Percentiles rank a stretch among this genome's conserved stretches.
Evolutionary conservation across 345 rosid species (phyloP).

Genomic region (Aquilaria malaccensis): DNA sequence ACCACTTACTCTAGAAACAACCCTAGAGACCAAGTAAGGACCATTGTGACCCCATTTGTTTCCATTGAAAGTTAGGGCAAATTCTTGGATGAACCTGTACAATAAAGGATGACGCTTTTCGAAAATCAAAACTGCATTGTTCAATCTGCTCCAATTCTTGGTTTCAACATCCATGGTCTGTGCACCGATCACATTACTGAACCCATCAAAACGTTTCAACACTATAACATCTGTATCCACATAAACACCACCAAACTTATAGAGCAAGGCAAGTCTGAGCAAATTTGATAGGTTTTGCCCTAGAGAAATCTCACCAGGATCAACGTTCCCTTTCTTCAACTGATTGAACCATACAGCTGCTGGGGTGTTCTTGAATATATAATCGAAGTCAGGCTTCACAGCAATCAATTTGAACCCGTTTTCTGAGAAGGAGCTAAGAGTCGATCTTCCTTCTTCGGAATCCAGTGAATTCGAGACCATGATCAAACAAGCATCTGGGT

Average conservation of each 20-base stretch:
- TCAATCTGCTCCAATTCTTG: conserved; percentile 76
- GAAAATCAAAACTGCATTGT: conserved; percentile 76
- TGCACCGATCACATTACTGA: conserved; percentile 73
- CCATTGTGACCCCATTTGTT: conserved; percentile 98
- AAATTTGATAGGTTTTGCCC: conserved; percentile 92
- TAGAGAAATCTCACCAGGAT: conserved; percentile 73
- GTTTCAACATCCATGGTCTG: conserved; percentile 51
- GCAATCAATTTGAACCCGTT: conserved; percentile 44
- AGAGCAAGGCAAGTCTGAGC: conserved; percentile 62
- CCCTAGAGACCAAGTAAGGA: conserved; percentile 85
- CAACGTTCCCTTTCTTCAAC: conserved; percentile 43
- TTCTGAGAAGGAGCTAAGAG: conserved; percentile 44
- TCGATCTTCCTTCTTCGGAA: conserved; percentile 35
- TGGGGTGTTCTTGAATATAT: conserved; percentile 47
- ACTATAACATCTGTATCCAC: conserved; percentile 73
- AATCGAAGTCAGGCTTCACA: conserved; percentile 55
- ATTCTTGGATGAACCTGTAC: conserved; percentile 69
- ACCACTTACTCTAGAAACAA: conserved; percentile 37
- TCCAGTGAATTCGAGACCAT: conserved; percentile 72
- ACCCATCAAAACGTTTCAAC: conserved; percentile 33
- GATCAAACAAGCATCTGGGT: conserved; percentile 59
- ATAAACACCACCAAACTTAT: conserved; percentile 79
- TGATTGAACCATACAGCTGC: conserved; percentile 63
- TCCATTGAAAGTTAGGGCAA: conserved; percentile 73
- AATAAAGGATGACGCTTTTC: conserved; percentile 76